Percentiles rank a stretch among this genome's conserved stretches.
These are phyloP conservation scores for Zoysia japonica DNA, from an alignment of 176 grass and related monocot genomes.

Conservation along the genomic window DNA sequence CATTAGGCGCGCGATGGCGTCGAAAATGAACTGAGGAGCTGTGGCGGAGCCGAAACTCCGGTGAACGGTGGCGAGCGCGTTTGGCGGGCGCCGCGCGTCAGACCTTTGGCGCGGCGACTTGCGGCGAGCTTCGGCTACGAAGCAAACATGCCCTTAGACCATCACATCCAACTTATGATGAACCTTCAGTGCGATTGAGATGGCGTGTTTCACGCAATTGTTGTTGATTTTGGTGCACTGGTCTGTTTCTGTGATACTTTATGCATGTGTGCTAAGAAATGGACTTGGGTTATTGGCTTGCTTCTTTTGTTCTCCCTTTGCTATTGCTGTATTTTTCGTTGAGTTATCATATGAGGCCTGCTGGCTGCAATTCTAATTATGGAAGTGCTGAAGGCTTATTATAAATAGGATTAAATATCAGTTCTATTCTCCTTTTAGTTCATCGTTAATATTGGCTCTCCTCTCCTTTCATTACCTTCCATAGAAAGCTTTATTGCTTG, in stretches of 20 bases:
- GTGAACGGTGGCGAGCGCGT: too few species aligned
- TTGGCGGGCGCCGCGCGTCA: too few species aligned
- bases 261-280: neutral
- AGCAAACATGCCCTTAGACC: neutral
- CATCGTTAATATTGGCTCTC: too few species aligned
- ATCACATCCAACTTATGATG: neutral
- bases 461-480: too few species aligned
- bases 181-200: neutral
- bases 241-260: neutral
- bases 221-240: neutral
- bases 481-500: too few species aligned
- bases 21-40: too few species aligned
- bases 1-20: too few species aligned
- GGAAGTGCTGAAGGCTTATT: neutral
- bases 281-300: neutral
- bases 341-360: neutral
- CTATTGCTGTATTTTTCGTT: neutral
- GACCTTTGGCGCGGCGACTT: too few species aligned
- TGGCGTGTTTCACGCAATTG: neutral
- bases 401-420: too few species aligned
- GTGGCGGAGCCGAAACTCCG: too few species aligned
- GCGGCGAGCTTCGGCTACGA: too few species aligned
- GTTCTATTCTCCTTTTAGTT: too few species aligned
- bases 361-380: neutral
- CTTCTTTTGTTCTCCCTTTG: neutral